Evolutionary conservation across 192 early-diverging fungal genomes (phyloP), one percentile per base, ranked within the genome.

Genomic region (Piromyces sp.): DNA sequence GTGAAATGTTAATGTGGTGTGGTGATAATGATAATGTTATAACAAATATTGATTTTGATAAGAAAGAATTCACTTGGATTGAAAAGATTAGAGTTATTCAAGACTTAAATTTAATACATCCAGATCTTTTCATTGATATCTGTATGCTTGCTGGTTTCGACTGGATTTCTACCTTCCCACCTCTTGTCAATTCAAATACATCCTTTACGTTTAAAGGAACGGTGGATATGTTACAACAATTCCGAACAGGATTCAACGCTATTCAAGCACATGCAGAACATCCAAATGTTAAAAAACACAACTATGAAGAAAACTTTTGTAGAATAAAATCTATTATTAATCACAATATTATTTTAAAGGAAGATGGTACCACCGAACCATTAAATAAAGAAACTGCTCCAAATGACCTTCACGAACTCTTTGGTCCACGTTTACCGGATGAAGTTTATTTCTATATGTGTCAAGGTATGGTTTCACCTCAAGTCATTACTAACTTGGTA

Each of bases 121-220:
- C 89, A 30, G 93, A 94, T 16, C 94, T 93, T 80, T 89, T 95
- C 80, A 85, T 94, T 68, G 94, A 95, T 83, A 87, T 92, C 38
- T 95, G 94, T 84, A 92, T 95, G 81, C 85, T 95, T 81, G 93
- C 93, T 13, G 94, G 94, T 37, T 94, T 90, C 79, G 93, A 95
- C 79, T 91, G 92, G 86, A 91, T 89, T 81, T 86, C 88, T 40
- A 94, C 92, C 1, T 94, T 94, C 81, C 93, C 93, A 80, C 89
- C 93, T 31, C 87, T 95, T 82, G 81, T 84, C 6, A 11, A 19
- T 19, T 83, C 86, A 30, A 85, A 87, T 79, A 85, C 86, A 37
- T 86, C 87, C 22, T 95, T 94, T 79, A 87, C 90, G 5, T 94
- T 93, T 86, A 92, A 92, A 84, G 87, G 88, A 83, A 89, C 91